Conservation (phyloP, 345 rosid genomes). For the Abelmoschus esculentus region DNA sequence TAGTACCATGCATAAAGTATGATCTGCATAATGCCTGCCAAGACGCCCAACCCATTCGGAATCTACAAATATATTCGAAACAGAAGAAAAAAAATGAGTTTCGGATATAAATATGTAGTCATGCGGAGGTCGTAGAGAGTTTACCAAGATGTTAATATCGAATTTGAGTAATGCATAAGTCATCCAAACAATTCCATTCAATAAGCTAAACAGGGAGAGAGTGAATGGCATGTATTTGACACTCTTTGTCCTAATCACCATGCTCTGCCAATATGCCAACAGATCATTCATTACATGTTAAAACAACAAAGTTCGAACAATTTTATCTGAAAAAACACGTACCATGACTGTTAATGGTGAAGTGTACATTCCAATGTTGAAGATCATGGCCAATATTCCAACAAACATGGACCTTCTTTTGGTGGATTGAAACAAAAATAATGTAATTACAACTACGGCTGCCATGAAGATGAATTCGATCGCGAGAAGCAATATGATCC, state of each 20-base stretch:
- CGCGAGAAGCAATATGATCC: constrained; percentile 18
- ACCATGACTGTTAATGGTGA: constrained; percentile 70
- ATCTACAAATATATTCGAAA: background rate
- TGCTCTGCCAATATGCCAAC: constrained; percentile 24
- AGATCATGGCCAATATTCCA: constrained; percentile 32
- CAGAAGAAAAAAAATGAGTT: background rate
- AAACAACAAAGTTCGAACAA: background rate
- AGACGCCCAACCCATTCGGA: constrained; percentile 4
- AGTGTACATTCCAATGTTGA: constrained; percentile 47
- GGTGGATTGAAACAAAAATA: constrained; percentile 31
- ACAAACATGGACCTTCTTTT: constrained; percentile 36
- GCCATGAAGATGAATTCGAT: constrained; percentile 43
- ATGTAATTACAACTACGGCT: constrained; percentile 25
- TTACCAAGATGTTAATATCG: constrained; percentile 52
- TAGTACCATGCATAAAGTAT: constrained; percentile 5
- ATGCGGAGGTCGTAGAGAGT: no score
- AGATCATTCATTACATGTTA: background rate
- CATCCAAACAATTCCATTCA: constrained; percentile 53
- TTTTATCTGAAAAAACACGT: constrained; percentile 1
- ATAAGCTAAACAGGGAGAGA: constrained; percentile 43
- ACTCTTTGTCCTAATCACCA: constrained; percentile 66
- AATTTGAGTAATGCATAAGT: constrained; percentile 46
- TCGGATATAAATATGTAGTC: background rate
- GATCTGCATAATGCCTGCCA: constrained; percentile 10
- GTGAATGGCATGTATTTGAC: constrained; percentile 82